These are phyloP conservation scores for Citrus unshiu DNA, from an alignment of 345 rosid species.

Conservation along the genomic window DNA sequence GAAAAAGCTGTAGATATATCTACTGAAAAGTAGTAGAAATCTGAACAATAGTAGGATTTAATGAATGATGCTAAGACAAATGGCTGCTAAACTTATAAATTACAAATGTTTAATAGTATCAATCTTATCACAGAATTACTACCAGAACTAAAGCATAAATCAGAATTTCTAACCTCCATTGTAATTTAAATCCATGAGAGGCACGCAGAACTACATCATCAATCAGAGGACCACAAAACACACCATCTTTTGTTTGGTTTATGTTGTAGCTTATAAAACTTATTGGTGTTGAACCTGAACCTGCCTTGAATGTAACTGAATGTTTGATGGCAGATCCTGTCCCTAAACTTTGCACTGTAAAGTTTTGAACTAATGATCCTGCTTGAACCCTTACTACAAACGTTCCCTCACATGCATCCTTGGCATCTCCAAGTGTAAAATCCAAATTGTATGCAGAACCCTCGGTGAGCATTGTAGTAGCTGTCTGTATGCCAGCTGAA, in stretches of 20 bases:
- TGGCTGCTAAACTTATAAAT: not conserved
- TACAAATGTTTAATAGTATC: not conserved
- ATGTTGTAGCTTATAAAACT: slow-evolving; percentile 45
- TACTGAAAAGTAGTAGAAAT: not conserved
- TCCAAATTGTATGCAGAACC: slow-evolving; percentile 41
- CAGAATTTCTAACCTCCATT: slow-evolving; percentile 29
- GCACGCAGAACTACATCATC: slow-evolving; percentile 46
- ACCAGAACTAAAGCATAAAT: slow-evolving; percentile 25
- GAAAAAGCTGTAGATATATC: no score
- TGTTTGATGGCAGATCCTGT: slow-evolving; percentile 40
- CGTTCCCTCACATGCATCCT: slow-evolving; percentile 37
- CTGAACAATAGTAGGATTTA: not conserved
- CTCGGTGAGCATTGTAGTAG: slow-evolving; percentile 20
- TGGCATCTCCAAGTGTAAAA: slow-evolving; percentile 56
- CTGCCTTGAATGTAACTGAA: slow-evolving; percentile 43
- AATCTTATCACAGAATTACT: slow-evolving; percentile 20
- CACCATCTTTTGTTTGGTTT: slow-evolving; percentile 43
- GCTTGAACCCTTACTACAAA: slow-evolving; percentile 41
- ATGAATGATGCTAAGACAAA: not conserved
- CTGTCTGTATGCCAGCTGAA: slow-evolving; percentile 44
- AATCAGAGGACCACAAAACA: slow-evolving; percentile 53
- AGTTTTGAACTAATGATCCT: slow-evolving; percentile 38
- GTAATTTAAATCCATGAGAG: slow-evolving; percentile 27
- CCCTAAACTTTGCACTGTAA: slow-evolving; percentile 43
- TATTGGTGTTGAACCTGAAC: slow-evolving; percentile 30